Base-by-base conservation (phyloP, 2,329 filamentous ascomycete species). In the Leptographium galeiforme region DNA sequence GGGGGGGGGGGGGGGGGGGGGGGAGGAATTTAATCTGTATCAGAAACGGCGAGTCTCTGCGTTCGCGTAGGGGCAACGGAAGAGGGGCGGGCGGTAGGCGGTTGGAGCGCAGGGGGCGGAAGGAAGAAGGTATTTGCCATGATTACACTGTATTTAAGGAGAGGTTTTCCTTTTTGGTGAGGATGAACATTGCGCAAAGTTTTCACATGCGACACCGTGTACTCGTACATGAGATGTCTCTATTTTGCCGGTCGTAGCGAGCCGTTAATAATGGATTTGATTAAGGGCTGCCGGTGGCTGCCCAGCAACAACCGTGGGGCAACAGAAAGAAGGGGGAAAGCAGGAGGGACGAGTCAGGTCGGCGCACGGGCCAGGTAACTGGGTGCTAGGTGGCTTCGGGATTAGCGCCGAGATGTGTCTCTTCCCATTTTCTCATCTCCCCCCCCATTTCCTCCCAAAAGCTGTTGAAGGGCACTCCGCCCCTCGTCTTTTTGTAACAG, bases 331-430 rank as follows among this genome's bases (percentile, higher is more conserved):
- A 53, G 39, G 51, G 46, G 45, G 18, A 45, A 49, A 13, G 51
- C 51, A 51, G 54, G 51, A 49, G 57, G 53, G 47, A 53, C 53
- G 40, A 53, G 48, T 51, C 53, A 51, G 57, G 52, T 30, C 50
- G 32, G 32, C 50, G 57, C 55, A 56, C 56, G 53, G 55, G 53
- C 53, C 58, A 57, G 52, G 38, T 48, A 57, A 59, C 54, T 52
- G 50, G 36, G 40, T 7, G 10, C 56, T 57, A 59, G 55, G 48
- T 53, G 25, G 30, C 38, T 47, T 56, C 2, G 8, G 45, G 58
- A 34, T 52, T 59, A 59, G 57, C 46, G 48, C 49, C 18, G 3
- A 50, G 45, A 47, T 52, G 52, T 58, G 53, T 54, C 53, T 53
- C 46, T 41, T 52, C 53, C 53, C 43, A 48, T 51, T 55, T 53